Evolutionary conservation across 2,329 filamentous ascomycete species (phyloP).

Genomic region (Curvularia sp.): DNA sequence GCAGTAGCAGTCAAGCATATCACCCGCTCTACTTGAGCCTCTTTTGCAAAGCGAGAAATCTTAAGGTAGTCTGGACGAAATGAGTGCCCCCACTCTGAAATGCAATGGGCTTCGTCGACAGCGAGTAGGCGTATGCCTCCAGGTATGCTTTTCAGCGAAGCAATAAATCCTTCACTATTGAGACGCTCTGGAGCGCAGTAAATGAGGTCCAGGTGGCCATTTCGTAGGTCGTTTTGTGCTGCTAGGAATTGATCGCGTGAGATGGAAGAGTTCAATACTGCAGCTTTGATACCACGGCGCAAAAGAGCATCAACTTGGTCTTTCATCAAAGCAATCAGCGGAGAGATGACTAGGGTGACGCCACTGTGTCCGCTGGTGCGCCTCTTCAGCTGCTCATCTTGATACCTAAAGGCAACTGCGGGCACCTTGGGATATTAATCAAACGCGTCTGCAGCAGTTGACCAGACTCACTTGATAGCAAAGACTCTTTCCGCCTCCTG

Average conservation of each 20-base stretch:
- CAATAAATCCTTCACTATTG: conserved; percentile 73
- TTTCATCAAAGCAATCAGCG: conserved; percentile 91
- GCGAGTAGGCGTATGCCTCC: conserved; percentile 78
- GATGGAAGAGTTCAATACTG: conserved; percentile 73
- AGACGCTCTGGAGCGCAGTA: conserved; percentile 98
- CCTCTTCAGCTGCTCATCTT: conserved; percentile 42
- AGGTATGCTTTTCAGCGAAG: conserved; percentile 70
- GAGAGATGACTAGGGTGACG: conserved; percentile 89
- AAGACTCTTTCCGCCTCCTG: conserved; percentile 91
- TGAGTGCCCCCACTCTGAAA: conserved; percentile 97
- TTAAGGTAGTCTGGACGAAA: conserved; percentile 92
- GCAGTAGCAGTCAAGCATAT: conserved; percentile 86
- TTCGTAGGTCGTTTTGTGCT: conserved; percentile 67
- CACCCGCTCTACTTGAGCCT: conserved; percentile 83
- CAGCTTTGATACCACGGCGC: conserved; percentile 73
- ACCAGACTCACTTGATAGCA: conserved; percentile 79
- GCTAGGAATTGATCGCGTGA: conserved; percentile 63
- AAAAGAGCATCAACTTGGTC: conserved; percentile 89
- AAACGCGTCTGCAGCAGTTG: not conserved
- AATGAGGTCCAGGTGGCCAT: conserved; percentile 76
- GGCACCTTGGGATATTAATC: conserved; percentile 39
- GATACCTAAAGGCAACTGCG: conserved; percentile 53
- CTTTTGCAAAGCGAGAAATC: conserved; percentile 72
- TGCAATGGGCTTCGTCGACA: conserved; percentile 95
- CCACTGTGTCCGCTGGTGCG: conserved; percentile 69